Conservation (phyloP, 2,329 filamentous ascomycete species). For the Calonectria leucothoes region DNA sequence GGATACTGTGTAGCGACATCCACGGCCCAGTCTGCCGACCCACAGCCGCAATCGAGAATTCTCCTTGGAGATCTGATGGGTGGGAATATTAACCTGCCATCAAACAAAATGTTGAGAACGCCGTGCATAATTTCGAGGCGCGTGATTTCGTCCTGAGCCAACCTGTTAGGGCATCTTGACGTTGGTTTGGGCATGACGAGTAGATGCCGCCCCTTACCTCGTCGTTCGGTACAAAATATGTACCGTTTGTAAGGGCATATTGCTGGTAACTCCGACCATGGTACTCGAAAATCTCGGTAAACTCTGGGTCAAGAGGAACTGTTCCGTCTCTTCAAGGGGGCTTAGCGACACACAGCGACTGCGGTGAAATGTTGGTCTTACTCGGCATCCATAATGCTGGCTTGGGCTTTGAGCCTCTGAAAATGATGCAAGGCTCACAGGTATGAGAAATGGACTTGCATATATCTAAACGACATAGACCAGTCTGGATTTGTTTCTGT, state of each 20-base stretch:
- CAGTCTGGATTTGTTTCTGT: slow-evolving; percentile 28
- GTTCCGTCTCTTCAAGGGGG: slow-evolving; percentile 57
- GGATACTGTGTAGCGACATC: slow-evolving; percentile 75
- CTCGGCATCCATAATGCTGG: slow-evolving; percentile 46
- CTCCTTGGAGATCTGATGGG: slow-evolving; percentile 67
- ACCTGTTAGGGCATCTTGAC: slow-evolving; percentile 24
- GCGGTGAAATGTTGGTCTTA: slow-evolving; percentile 36
- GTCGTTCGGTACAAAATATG: slow-evolving; percentile 77
- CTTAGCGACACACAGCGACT: slow-evolving; percentile 36
- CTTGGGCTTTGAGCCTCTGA: slow-evolving; percentile 13
- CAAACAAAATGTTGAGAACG: slow-evolving; percentile 73
- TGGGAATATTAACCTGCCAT: slow-evolving; percentile 77
- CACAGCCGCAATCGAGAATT: slow-evolving; percentile 80
- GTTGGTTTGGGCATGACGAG: neutral
- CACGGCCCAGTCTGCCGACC: slow-evolving; percentile 76
- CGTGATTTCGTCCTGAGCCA: slow-evolving; percentile 73
- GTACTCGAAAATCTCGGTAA: slow-evolving; percentile 68
- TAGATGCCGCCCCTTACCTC: slow-evolving; percentile 63
- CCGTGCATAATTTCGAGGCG: slow-evolving; percentile 73
- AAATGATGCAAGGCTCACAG: slow-evolving; percentile 20
- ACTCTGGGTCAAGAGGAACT: slow-evolving; percentile 66
- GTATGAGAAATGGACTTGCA: slow-evolving; percentile 8
- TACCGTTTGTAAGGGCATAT: slow-evolving; percentile 72
- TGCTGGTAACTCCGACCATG: slow-evolving; percentile 75
- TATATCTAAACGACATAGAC: slow-evolving; percentile 23